Conservation (phyloP, 2,329 filamentous ascomycete genomes). For the Colletotrichum cuscutae region DNA sequence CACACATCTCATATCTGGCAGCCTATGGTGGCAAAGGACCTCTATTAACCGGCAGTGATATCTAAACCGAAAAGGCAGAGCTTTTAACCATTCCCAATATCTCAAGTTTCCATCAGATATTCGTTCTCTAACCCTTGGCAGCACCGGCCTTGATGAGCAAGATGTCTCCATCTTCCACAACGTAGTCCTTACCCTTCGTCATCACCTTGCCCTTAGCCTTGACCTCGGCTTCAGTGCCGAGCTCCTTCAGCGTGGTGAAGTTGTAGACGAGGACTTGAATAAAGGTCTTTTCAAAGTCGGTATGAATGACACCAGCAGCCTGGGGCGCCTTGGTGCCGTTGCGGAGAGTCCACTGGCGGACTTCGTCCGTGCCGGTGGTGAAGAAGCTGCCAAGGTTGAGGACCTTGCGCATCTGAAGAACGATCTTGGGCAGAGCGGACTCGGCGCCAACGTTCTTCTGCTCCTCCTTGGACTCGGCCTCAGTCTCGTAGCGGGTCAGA, state of each 20-base stretch:
- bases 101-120: constrained; percentile 34
- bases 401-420: constrained; percentile 91
- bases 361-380: constrained; percentile 94
- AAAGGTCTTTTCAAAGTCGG: constrained; percentile 99
- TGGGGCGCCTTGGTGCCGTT: constrained; percentile 97
- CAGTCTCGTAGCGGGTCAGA: constrained; percentile 81
- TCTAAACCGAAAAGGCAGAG: constrained; percentile 36
- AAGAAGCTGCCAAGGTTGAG: constrained; percentile 96
- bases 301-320: constrained; percentile 97
- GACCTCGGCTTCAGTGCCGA: constrained; percentile 87
- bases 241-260: constrained; percentile 81
- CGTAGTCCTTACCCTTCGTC: constrained; percentile 99
- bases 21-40: neutral
- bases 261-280: constrained; percentile 98
- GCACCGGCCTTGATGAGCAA: constrained; percentile 91
- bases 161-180: constrained; percentile 84
- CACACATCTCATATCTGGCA: neutral
- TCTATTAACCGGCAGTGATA: constrained; percentile 33
- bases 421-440: constrained; percentile 90
- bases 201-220: constrained; percentile 96
- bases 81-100: constrained; percentile 33
- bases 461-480: constrained; percentile 83
- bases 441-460: constrained; percentile 89
- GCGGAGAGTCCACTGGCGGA: constrained; percentile 97
- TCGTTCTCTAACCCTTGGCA: constrained; percentile 70